Conservation (phyloP, 768 basidiomycete species). For the Psilocybe sp. region DNA sequence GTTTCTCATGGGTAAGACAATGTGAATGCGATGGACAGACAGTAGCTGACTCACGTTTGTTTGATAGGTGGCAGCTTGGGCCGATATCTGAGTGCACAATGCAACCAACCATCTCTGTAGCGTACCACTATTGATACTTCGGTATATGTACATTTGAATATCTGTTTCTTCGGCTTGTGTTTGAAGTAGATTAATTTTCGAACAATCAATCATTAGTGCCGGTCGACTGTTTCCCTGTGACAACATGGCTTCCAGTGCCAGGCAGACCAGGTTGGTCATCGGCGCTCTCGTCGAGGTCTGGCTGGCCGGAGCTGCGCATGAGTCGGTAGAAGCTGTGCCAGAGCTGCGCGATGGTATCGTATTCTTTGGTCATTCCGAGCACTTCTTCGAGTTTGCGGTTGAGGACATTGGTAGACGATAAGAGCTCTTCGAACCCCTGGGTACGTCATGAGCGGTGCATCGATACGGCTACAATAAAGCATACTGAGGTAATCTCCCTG, state of each 20-base stretch:
- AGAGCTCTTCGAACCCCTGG: constrained; percentile 82
- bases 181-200: constrained; percentile 4
- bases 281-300: constrained; percentile 9
- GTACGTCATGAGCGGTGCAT: background rate
- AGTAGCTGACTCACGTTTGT: constrained; percentile 4
- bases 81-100: constrained; percentile 42
- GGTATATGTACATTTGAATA: constrained; percentile 24
- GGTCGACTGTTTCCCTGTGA: constrained; percentile 25
- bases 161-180: constrained; percentile 18
- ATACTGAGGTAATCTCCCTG: constrained; percentile 69
- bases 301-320: constrained; percentile 56
- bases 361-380: constrained; percentile 88
- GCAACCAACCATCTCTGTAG: constrained; percentile 31
- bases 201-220: constrained; percentile 11
- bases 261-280: constrained; percentile 42
- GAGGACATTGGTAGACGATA: constrained; percentile 79
- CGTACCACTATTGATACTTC: constrained; percentile 21
- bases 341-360: constrained; percentile 81
- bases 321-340: constrained; percentile 81
- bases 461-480: background rate
- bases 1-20: constrained; percentile 85
- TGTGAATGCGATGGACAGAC: background rate
- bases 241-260: constrained; percentile 70
- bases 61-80: constrained; percentile 52
- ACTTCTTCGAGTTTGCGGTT: constrained; percentile 94